A percentile compares a stretch with the other conserved stretches of the same genome.
Evolutionary conservation across 495 filamentous ascomycete species (phyloP).

Genomic region (Lepraria neglecta): DNA sequence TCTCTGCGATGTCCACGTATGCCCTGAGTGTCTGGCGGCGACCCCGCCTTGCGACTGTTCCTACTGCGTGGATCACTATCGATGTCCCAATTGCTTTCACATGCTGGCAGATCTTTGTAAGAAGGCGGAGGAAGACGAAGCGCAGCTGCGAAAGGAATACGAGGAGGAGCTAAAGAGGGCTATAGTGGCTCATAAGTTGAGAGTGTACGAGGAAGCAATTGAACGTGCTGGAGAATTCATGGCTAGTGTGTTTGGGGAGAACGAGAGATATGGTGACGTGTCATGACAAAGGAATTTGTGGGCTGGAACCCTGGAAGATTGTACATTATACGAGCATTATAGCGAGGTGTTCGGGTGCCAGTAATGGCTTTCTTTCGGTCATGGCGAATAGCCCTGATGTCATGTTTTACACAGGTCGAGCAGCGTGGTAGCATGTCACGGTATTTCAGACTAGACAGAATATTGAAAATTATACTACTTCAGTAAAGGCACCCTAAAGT

Average conservation of each 20-base stretch:
- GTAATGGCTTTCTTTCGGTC: constrained; percentile 3
- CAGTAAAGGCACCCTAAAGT: too few relatives aligned
- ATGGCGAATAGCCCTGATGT: not conserved
- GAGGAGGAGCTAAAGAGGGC: constrained; percentile 42
- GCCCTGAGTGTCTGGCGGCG: constrained; percentile 44
- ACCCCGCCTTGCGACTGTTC: constrained; percentile 49
- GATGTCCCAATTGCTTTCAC: constrained; percentile 47
- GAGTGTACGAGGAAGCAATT: constrained; percentile 8
- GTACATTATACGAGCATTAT: constrained; percentile 1
- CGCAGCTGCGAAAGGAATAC: constrained; percentile 16
- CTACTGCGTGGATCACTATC: constrained; percentile 47
- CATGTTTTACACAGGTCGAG: constrained; percentile 4
- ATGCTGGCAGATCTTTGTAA: constrained; percentile 41
- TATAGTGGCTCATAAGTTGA: constrained; percentile 4
- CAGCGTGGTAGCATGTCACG: not conserved
- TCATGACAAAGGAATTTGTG: not conserved
- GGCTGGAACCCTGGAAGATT: not conserved
- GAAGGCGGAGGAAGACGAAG: constrained; percentile 40
- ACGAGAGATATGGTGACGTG: not conserved
- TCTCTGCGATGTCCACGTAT: constrained; percentile 51
- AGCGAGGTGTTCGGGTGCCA: constrained; percentile 16
- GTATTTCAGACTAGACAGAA: not conserved
- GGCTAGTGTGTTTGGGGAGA: constrained; percentile 11
- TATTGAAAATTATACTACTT: not conserved
- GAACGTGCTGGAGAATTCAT: constrained; percentile 41